A percentile compares a stretch with the other conserved stretches of the same genome.
phyloP scores from a whole-genome alignment of 73 alveolate species.

The Tetrahymena borealis region DNA sequence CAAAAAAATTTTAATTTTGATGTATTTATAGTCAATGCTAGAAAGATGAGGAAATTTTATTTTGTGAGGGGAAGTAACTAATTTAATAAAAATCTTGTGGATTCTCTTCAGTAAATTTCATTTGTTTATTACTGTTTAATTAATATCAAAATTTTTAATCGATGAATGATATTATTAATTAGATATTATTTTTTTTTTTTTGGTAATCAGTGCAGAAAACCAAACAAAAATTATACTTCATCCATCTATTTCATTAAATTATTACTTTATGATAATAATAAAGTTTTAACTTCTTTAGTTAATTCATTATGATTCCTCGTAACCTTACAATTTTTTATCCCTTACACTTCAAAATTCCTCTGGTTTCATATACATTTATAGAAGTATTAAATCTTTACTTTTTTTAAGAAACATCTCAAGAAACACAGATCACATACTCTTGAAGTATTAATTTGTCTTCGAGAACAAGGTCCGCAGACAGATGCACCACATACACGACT shows the following conservation, averaged over 20 bases:
- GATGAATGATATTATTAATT: no score
- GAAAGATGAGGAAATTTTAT: background rate
- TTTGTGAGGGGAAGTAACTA: background rate
- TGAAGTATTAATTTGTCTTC: background rate
- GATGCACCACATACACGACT: background rate
- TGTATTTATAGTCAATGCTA: background rate
- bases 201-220: no score
- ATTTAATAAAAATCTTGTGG: background rate
- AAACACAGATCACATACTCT: background rate
- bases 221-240: no score
- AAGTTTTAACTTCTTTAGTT: no score
- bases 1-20: background rate
- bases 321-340: no score
- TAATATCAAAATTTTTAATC: no score
- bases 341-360: background rate
- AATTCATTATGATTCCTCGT: no score
- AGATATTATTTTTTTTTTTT: no score
- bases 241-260: no score
- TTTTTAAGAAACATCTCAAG: background rate
- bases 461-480: background rate
- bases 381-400: background rate
- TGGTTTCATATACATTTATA: background rate
- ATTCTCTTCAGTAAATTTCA: background rate
- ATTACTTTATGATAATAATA: no score
- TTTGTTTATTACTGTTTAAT: no score